Evolutionary conservation across 2,329 filamentous ascomycete genomes (phyloP).

Genomic region (Volutella citrinella): DNA sequence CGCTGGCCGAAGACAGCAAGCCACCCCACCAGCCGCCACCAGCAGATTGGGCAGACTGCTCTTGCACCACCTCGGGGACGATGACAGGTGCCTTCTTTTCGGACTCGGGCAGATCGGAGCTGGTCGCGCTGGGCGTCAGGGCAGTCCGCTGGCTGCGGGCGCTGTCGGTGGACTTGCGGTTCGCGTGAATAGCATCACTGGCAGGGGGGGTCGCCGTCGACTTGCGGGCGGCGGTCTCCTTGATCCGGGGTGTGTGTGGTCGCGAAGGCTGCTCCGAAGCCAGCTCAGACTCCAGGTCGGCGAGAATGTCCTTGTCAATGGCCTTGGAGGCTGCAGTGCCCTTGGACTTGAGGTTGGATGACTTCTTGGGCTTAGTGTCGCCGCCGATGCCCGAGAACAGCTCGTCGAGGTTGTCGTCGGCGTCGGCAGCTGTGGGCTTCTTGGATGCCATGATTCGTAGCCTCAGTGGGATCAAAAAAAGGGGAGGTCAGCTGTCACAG

Average conservation of each 20-base stretch:
- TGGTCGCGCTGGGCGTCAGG: constrained; percentile 66
- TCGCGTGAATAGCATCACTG: constrained; percentile 49
- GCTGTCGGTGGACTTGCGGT: constrained; percentile 76
- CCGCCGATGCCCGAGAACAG: constrained; percentile 62
- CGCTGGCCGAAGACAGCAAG: constrained; percentile 75
- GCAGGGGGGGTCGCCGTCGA: constrained; percentile 49
- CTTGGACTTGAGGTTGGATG: constrained; percentile 41
- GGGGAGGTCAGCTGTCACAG: too few species aligned
- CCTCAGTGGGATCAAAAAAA: too few species aligned
- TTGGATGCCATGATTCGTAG: constrained; percentile 62
- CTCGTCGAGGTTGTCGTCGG: constrained; percentile 63
- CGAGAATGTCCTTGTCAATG: constrained; percentile 72
- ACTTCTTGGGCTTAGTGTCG: constrained; percentile 49
- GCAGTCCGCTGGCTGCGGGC: constrained; percentile 67
- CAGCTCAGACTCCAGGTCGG: constrained; percentile 74
- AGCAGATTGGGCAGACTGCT: constrained; percentile 22
- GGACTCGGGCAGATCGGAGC: constrained; percentile 57
- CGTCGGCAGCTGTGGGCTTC: constrained; percentile 52
- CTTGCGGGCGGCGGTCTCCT: constrained; percentile 45
- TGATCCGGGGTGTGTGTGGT: constrained; percentile 77
- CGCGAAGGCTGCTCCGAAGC: constrained; percentile 69
- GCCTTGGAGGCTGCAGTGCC: constrained; percentile 47
- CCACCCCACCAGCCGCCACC: constrained; percentile 89
- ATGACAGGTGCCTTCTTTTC: constrained; percentile 49
- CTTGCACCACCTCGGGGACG: constrained; percentile 42